Conservation (phyloP, 176 grass and related monocot species). For the Urochloa ruziziensis region DNA sequence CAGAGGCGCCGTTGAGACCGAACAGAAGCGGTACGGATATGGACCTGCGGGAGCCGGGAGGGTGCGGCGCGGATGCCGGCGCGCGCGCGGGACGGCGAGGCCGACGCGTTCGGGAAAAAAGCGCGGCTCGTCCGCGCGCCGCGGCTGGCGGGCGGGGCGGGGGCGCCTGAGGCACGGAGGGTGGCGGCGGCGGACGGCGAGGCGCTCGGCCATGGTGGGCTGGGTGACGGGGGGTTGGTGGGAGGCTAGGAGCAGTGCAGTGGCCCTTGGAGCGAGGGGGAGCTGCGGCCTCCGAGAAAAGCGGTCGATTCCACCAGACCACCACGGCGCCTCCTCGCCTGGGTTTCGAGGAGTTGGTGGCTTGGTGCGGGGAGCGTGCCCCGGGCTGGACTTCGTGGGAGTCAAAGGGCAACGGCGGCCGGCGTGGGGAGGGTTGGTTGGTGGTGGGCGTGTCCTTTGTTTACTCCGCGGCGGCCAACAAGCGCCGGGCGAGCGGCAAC, state of each 20-base stretch:
- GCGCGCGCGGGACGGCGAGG: conserved; percentile 10
- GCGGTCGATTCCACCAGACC: background rate
- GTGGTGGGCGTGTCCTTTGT: background rate
- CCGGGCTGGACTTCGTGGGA: background rate
- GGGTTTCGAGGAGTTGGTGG: conserved; percentile 15
- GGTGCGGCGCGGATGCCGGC: conserved; percentile 31
- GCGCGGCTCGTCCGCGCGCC: conserved; percentile 21
- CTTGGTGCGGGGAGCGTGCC: conserved; percentile 9
- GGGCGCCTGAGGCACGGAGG: conserved; percentile 22
- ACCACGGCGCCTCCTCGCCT: conserved; percentile 10
- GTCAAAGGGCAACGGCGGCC: background rate
- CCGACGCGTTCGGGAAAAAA: conserved; percentile 8
- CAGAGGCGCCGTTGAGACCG: background rate
- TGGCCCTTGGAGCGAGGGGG: conserved; percentile 34
- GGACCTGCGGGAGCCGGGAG: conserved; percentile 44
- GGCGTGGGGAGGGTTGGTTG: background rate
- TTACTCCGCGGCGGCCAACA: background rate
- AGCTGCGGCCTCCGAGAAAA: conserved; percentile 10
- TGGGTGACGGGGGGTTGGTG: conserved; percentile 15
- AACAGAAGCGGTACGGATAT: background rate
- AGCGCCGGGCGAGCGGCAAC: background rate
- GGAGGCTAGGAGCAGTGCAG: conserved; percentile 1
- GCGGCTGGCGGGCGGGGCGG: background rate
- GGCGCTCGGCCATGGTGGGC: conserved; percentile 62
- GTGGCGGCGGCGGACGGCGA: conserved; percentile 53